phyloP scores from a whole-genome alignment of 805 yeast species.

The Metschnikowia proteae region DNA sequence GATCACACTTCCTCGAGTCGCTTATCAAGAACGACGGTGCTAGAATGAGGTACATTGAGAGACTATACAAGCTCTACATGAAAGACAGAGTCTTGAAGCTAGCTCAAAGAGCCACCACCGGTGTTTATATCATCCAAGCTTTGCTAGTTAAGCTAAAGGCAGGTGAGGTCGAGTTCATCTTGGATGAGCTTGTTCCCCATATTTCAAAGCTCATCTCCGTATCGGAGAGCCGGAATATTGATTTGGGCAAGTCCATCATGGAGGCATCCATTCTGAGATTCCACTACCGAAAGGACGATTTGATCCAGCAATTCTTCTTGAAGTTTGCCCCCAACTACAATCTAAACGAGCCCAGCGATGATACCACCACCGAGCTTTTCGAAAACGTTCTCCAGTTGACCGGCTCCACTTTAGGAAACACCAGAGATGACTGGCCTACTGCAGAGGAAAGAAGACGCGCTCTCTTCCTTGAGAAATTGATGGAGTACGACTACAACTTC shows the following conservation, averaged over 20 bases:
- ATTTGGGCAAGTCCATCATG: slow-evolving; percentile 61
- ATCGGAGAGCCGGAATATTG: slow-evolving; percentile 59
- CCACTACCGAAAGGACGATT: slow-evolving; percentile 56
- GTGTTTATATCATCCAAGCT: slow-evolving; percentile 73
- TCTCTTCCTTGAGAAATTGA: slow-evolving; percentile 65
- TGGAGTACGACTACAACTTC: slow-evolving; percentile 62
- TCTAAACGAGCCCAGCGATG: slow-evolving; percentile 22
- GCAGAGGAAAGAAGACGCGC: slow-evolving; percentile 83
- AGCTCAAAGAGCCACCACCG: slow-evolving; percentile 79
- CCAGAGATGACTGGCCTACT: slow-evolving; percentile 88
- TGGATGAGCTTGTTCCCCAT: slow-evolving; percentile 65
- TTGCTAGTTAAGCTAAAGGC: slow-evolving; percentile 62
- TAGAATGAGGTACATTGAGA: slow-evolving; percentile 63
- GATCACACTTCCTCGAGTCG: slow-evolving; percentile 84
- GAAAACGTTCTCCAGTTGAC: slow-evolving; percentile 66
- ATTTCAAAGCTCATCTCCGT: slow-evolving; percentile 50
- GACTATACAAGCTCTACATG: slow-evolving; percentile 71
- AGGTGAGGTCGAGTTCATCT: slow-evolving; percentile 56
- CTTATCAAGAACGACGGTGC: slow-evolving; percentile 57
- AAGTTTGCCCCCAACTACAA: slow-evolving; percentile 42
- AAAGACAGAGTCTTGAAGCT: slow-evolving; percentile 67
- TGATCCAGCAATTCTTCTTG: slow-evolving; percentile 44
- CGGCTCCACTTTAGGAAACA: slow-evolving; percentile 73
- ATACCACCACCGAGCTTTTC: slow-evolving; percentile 47
- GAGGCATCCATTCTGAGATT: slow-evolving; percentile 60